Base-by-base conservation (phyloP, 805 yeast species). In the Grigorovia jiainica region DNA sequence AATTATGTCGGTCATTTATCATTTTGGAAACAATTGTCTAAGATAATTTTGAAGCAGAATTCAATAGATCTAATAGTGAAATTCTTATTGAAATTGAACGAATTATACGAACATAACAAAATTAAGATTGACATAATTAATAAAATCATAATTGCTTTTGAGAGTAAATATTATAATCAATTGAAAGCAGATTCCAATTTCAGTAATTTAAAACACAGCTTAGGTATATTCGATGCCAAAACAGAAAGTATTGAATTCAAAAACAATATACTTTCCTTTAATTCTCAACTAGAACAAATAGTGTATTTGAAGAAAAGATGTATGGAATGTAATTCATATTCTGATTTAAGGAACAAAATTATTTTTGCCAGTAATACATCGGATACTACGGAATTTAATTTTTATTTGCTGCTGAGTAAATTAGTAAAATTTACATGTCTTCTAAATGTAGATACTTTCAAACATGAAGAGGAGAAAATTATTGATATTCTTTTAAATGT, bases 221-320 rank as follows among this genome's bases (percentile, higher is more conserved):
- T 59, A 29, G 51, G 51, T 15, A 54, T 60, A 7, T 52, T 61
- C 4, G 49, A 55, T 42, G 45, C 34, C 21, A 62, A 55, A 38
- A 49, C 53, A 1, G 58, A 59, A 33, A 52, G 50, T 31, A 51
- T 60, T 43, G 34, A 47, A 4, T 56, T 58, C 21, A 50, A 59
- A 32, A 57, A 54, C 19, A 32, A 39, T 5, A 16, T 44, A 3
- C 16, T 9, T 10, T 34, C 43, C 4, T 15, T 19, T 16, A 19
- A 10, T 2, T 20, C 13, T 5, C 29, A 17, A 3, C 23, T 25
- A 9, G 47, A 41, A 5, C 27, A 36, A n/a, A 16, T 36, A 9
- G 24, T 7, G 15, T 41, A 30, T 19, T 11, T 44, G 10, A 43
- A 38, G 18, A 30, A 27, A 7, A 9, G 7, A 13, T n/a, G 41